Conservation (phyloP, 1,284 basidiomycete species). For the Ceratobasidium theobromae region DNA sequence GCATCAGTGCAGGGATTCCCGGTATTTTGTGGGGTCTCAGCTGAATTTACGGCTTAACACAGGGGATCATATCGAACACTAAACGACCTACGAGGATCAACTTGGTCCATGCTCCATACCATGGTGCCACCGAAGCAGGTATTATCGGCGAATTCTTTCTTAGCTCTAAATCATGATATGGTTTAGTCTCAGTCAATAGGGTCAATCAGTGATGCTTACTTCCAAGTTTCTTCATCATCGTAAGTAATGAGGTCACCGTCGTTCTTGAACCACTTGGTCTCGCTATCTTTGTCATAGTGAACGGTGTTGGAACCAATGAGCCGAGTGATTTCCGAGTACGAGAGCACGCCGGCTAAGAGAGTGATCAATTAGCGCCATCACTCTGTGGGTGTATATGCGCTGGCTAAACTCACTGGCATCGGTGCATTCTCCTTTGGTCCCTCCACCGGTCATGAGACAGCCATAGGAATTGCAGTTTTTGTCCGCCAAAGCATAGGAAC, state of each 20-base stretch:
- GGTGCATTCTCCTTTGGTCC: conserved; percentile 5
- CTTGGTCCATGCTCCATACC: conserved; percentile 23
- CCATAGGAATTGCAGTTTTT: conserved; percentile 9
- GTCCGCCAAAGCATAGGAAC: conserved; percentile 1
- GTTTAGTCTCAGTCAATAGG: background rate
- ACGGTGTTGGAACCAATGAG: conserved; percentile 14
- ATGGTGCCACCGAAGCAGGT: conserved; percentile 23
- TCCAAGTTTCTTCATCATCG: conserved; percentile 18
- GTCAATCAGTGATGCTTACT: background rate
- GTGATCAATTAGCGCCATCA: background rate
- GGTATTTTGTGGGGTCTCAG: background rate
- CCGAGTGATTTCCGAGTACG: conserved; percentile 18
- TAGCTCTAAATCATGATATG: background rate
- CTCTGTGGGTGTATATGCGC: background rate
- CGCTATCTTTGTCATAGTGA: conserved; percentile 9
- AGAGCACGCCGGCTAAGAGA: background rate
- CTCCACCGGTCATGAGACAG: conserved; percentile 18
- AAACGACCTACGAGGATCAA: conserved; percentile 1
- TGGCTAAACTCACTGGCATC: conserved; percentile 7
- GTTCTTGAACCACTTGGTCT: conserved; percentile 27
- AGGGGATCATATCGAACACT: background rate
- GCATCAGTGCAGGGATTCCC: conserved; percentile 15
- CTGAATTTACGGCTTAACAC: background rate
- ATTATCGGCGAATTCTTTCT: conserved; percentile 15
- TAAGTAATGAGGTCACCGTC: too few relatives aligned